Evolutionary conservation across 148 eudicot species (phyloP).

Genomic region (Heliosperma pusillum): DNA sequence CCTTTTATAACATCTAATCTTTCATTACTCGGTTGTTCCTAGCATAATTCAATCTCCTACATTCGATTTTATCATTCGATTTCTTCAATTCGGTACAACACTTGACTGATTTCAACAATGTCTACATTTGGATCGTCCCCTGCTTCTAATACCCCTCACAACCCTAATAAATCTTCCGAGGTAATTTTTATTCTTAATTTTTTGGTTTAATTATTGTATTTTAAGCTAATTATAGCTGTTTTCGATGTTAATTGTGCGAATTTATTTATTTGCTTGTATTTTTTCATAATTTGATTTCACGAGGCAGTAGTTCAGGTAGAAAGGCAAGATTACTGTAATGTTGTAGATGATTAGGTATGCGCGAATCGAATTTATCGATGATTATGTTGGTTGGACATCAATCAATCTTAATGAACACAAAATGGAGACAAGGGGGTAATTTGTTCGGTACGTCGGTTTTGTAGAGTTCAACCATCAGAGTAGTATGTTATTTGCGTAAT

Average conservation of each 20-base stretch:
- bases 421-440: background rate
- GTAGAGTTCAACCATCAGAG: background rate
- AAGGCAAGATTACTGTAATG: background rate
- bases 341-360: background rate
- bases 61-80: background rate
- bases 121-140: constrained; percentile 28
- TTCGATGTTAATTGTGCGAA: background rate
- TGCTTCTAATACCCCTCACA: constrained; percentile 23
- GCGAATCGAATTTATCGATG: background rate
- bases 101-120: constrained; percentile 8
- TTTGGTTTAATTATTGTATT: background rate
- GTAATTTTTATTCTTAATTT: constrained; percentile 1
- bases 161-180: constrained; percentile 36
- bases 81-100: background rate
- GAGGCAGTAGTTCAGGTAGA: no score
- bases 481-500: no score
- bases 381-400: background rate
- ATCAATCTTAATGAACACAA: background rate
- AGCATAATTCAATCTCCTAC: background rate
- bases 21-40: no score
- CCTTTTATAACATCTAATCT: background rate
- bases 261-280: no score
- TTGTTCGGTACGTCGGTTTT: background rate
- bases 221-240: constrained; percentile 3
- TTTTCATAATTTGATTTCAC: no score